Base-by-base conservation (phyloP, 305 asterid species). In the Coffea humblotiana region DNA sequence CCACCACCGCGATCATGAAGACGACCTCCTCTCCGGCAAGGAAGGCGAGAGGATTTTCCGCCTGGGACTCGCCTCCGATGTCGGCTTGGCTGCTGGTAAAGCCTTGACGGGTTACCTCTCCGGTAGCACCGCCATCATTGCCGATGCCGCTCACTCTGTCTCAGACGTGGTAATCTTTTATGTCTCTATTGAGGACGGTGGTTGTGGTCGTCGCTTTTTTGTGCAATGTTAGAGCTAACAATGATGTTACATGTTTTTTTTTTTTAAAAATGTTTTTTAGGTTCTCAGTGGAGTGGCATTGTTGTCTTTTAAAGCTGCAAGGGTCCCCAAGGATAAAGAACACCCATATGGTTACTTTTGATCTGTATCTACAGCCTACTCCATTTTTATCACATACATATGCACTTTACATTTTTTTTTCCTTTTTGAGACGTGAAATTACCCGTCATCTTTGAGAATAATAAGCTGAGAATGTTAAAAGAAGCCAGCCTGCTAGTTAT, bases 331-430 rank as follows among this genome's bases (percentile, higher is more conserved):
- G 93, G 99, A 96, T 91, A 96, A 96, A 90, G 99, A 96, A 85
- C 99, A 96, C 87, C 98, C 98, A 88, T 94, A 94, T 89, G 99
- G 99, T 96, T 91, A 82, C 93, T 86, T 90, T 92, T 96, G 88
- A 89, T 92, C 93, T 85, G 97, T 90, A 89, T 90, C 92, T 90
- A 88, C 92, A 82, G 86, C 32, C 85, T 89, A 77, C 90, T 85
- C 85, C 49, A 83, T 91, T 87, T 78, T 69, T 56, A 82, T 84
- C 79, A 66, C 80, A 68, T 79, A 73, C 83, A 87, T 81, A 69
- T 32, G 16, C 48, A 47, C 16, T 25, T 21, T 40, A 19, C 40
- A 29, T 27, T 35, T 29, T 45, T 35, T 14, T 45, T 64, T 40
- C 56, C 19, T 27, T 4, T 25, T 6, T 14, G 15, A 51, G 58